phyloP scores from a whole-genome alignment of 139 green algal genomes.

The Chlorella vulgaris region DNA sequence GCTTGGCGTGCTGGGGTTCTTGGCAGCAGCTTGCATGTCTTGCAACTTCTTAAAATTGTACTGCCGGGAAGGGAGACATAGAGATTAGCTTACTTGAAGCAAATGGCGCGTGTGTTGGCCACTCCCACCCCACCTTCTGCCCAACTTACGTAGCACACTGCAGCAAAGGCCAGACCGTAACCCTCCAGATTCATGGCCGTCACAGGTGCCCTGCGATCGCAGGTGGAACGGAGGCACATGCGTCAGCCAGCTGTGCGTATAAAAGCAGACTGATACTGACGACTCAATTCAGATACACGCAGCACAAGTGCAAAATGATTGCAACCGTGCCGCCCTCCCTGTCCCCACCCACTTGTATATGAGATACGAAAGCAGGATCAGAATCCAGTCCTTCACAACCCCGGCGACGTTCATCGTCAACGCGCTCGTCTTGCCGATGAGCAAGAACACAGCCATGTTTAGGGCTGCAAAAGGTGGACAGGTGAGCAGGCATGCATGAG shows the following conservation, averaged over 20 bases:
- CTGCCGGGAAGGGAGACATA: background rate
- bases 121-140: background rate
- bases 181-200: conserved; percentile 86
- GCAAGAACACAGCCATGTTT: conserved; percentile 91
- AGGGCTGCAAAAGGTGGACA: conserved; percentile 50
- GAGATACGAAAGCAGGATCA: conserved; percentile 60
- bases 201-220: conserved; percentile 67
- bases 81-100: background rate
- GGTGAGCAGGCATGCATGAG: background rate
- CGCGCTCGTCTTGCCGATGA: conserved; percentile 85
- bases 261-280: too few relatives aligned
- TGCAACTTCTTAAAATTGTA: conserved; percentile 44
- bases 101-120: background rate
- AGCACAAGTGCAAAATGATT: too few relatives aligned
- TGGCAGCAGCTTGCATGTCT: conserved; percentile 1
- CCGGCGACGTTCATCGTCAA: conserved; percentile 88
- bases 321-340: background rate
- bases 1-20: background rate
- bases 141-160: conserved; percentile 26
- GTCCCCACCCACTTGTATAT: conserved; percentile 55
- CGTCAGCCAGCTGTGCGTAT: too few relatives aligned
- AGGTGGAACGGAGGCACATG: too few relatives aligned
- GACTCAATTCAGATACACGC: too few relatives aligned
- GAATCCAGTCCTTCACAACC: conserved; percentile 81
- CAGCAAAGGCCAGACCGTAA: conserved; percentile 68